These are phyloP conservation scores for Ashbya aceris DNA, from an alignment of 1,139 yeast genomes.

Conservation along the genomic window DNA sequence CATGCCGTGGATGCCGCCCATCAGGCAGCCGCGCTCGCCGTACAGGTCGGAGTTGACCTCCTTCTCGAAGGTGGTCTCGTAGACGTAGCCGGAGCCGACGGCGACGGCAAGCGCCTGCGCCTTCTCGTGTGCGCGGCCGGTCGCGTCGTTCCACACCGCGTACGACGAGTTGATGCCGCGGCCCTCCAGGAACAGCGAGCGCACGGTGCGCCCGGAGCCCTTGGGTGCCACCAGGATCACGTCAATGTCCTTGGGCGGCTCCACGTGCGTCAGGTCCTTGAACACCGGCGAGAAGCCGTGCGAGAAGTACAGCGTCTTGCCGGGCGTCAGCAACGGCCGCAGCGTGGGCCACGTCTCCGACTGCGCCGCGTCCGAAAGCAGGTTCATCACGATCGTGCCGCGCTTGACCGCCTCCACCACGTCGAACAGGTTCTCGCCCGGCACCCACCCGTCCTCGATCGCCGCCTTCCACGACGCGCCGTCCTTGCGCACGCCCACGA, in stretches of 20 bases:
- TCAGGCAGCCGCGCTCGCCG: slow-evolving; percentile 99
- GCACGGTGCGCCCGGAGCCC: slow-evolving; percentile 99
- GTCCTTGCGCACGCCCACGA: slow-evolving; percentile 94
- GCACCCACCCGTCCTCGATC: slow-evolving; percentile 99
- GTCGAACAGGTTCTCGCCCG: slow-evolving; percentile 95
- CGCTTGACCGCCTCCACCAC: slow-evolving; percentile 84
- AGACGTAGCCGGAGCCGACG: slow-evolving; percentile 98
- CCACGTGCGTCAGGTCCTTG: slow-evolving; percentile 95
- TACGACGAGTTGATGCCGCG: slow-evolving; percentile 99
- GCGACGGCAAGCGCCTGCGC: slow-evolving; percentile 98
- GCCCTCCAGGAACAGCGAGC: slow-evolving; percentile 98
- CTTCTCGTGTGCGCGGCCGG: slow-evolving; percentile 99
- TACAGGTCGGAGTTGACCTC: slow-evolving; percentile 98
- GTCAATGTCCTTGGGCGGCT: slow-evolving; percentile 88
- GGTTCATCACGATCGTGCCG: slow-evolving; percentile 96
- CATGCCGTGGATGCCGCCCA: slow-evolving; percentile 99
- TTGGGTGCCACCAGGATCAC: slow-evolving; percentile 99
- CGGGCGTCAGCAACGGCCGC: slow-evolving; percentile 90
- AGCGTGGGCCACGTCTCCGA: slow-evolving; percentile 90
- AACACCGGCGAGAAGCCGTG: slow-evolving; percentile 99
- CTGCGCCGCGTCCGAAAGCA: slow-evolving; percentile 98
- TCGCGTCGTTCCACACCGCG: slow-evolving; percentile 98
- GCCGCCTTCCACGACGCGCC: slow-evolving; percentile 99
- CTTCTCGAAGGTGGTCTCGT: slow-evolving; percentile 98
- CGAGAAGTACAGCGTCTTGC: slow-evolving; percentile 95